Base-by-base conservation (phyloP, 352 stramenopile genomes). In the Globisporangium iwayamae region DNA sequence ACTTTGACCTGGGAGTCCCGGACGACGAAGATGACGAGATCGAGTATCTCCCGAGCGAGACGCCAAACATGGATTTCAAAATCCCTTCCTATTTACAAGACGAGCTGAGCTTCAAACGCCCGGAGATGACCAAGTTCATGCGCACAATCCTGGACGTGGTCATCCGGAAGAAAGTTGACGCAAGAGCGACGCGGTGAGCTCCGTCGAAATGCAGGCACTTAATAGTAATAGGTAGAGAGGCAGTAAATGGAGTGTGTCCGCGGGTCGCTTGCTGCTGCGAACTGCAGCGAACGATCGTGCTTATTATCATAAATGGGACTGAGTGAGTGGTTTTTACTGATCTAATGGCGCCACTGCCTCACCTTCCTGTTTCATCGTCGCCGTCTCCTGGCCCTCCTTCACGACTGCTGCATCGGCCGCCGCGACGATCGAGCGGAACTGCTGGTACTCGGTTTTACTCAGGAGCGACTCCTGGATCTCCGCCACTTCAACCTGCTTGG, bases 71-170 rank as follows among this genome's bases (percentile, higher is more conserved):
- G 7, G 80, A 76, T 56, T 68, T 90, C 50, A 78, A 79, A 67
- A 70, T 83, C 38, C 82, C 84, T 34, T 81, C 82, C 56, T 93
- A 91, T 81, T 77, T 93, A 70, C 82, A 72, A 75, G 83, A 94
- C 38, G 86, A 94, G 60, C 66, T 94, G 59, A 91, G 76, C 48
- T 94, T 94, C 71, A 88, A 79, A 62, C 78, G 84, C 41, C 76
- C 75, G 45, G 83, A 94, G 67, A 82, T 93, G 72, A 92, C 83
- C 60, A 89, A 90, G 53, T 94, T 94, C 65, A 90, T 91, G 76
- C 79, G 82, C 48, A 89, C 84, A 63, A 69, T 92, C 51, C 66
- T 94, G 47, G 86, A 94, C 67, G 78, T 89, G 36, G 83, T 93
- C 43, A 90, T 90, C 77, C 78, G 81, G 56, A 89, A 89, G 68